Percentiles rank a stretch among this genome's conserved stretches.
phyloP scores from a whole-genome alignment of 257 asterid genomes.

The Schizonepeta tenuifolia region DNA sequence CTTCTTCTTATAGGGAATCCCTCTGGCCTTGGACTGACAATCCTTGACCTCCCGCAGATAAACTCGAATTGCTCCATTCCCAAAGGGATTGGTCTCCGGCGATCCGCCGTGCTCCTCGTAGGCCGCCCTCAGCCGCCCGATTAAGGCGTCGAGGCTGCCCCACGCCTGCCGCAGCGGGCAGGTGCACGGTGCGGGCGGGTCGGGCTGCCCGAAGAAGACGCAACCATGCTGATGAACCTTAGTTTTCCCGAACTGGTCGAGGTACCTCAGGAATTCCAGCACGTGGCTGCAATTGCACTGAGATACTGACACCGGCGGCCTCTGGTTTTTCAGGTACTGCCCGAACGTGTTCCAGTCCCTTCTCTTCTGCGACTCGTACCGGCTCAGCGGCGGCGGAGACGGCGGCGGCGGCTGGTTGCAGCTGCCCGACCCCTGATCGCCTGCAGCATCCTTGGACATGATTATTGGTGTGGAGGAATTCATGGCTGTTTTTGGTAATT shows the following conservation, averaged over 20 bases:
- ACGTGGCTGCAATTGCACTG: conserved; percentile 80
- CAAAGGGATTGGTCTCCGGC: conserved; percentile 77
- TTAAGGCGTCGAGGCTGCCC: conserved; percentile 95
- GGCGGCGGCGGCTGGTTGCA: background rate
- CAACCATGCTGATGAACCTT: conserved; percentile 87
- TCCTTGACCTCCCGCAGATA: conserved; percentile 84
- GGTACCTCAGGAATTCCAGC: conserved; percentile 80
- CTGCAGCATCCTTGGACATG: conserved; percentile 34
- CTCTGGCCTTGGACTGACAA: conserved; percentile 88
- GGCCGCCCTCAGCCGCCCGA: conserved; percentile 91
- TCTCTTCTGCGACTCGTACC: conserved; percentile 85
- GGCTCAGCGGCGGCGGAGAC: conserved; percentile 51
- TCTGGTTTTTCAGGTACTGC: conserved; percentile 76
- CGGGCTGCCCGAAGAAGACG: conserved; percentile 86
- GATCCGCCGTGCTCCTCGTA: conserved; percentile 93
- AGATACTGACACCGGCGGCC: conserved; percentile 69
- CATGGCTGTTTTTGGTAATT: conserved; percentile 47
- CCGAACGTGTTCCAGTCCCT: conserved; percentile 96
- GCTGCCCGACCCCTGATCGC: conserved; percentile 37
- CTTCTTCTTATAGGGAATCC: conserved; percentile 86
- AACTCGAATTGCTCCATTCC: conserved; percentile 76
- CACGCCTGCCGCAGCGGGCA: conserved; percentile 95
- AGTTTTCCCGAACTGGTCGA: conserved; percentile 90
- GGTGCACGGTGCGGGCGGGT: conserved; percentile 91
- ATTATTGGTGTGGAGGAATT: conserved; percentile 42